These are phyloP conservation scores for Hypoxylon fuscum DNA, from an alignment of 495 filamentous ascomycete species.

Conservation along the genomic window DNA sequence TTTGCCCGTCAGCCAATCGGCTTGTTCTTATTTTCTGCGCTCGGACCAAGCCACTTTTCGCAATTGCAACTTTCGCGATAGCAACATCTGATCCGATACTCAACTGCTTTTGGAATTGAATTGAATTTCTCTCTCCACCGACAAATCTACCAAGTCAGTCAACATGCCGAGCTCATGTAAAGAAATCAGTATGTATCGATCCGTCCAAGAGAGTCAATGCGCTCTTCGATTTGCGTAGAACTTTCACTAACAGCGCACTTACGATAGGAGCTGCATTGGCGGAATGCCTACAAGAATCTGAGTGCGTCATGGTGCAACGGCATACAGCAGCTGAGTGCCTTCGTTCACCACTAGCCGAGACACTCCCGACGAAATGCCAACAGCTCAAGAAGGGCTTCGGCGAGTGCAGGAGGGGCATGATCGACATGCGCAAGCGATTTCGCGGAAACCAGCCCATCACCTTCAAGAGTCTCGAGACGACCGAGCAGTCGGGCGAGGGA, in stretches of 20 bases:
- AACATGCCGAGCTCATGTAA: conserved; percentile 95
- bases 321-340: conserved; percentile 89
- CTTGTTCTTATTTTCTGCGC: conserved; percentile 13
- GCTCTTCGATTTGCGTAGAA: conserved; percentile 2
- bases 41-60: conserved; percentile 32
- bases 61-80: conserved; percentile 28
- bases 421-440: conserved; percentile 99
- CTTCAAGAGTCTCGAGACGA: conserved; percentile 67
- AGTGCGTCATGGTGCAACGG: conserved; percentile 92
- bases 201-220: conserved; percentile 2
- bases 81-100: conserved; percentile 19
- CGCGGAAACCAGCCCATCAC: conserved; percentile 90
- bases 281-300: conserved; percentile 90
- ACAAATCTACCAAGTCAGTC: conserved; percentile 20
- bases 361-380: conserved; percentile 86
- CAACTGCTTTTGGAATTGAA: not conserved
- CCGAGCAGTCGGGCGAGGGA: conserved; percentile 59
- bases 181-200: conserved; percentile 81
- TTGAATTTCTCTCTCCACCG: conserved; percentile 3
- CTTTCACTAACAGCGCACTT: conserved; percentile 20
- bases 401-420: conserved; percentile 94
- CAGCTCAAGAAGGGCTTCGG: conserved; percentile 91
- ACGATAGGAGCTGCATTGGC: conserved; percentile 84
- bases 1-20: conserved; percentile 20
- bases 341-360: conserved; percentile 76